Conservation (phyloP, 2,329 filamentous ascomycete genomes). For the Laburnicola sp. region DNA sequence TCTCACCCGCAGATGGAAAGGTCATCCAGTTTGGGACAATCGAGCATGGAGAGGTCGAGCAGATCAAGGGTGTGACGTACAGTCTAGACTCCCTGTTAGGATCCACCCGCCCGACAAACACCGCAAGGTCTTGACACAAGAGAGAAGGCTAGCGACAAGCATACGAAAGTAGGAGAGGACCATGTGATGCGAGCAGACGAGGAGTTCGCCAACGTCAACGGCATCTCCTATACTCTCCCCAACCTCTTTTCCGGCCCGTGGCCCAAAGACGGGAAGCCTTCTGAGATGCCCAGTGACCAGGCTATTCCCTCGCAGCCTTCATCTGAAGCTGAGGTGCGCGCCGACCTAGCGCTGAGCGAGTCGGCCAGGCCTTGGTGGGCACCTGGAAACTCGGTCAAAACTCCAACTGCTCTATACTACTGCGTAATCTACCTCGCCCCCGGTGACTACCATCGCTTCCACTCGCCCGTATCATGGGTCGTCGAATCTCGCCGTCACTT, state of each 20-base stretch:
- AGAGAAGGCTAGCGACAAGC: constrained; percentile 26
- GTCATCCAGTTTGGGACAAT: constrained; percentile 92
- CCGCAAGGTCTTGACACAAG: constrained; percentile 42
- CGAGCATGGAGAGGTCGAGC: constrained; percentile 91
- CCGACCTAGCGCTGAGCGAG: constrained; percentile 75
- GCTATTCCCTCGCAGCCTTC: constrained; percentile 67
- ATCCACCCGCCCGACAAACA: constrained; percentile 45
- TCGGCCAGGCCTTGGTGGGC: constrained; percentile 58
- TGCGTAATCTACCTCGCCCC: constrained; percentile 94
- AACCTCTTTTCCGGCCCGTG: constrained; percentile 76
- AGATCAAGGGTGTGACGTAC: constrained; percentile 99
- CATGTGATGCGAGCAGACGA: constrained; percentile 78
- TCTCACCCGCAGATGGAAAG: constrained; percentile 88
- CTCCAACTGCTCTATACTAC: constrained; percentile 78
- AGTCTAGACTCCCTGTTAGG: constrained; percentile 91
- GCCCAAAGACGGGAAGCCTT: constrained; percentile 47
- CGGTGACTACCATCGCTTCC: constrained; percentile 97
- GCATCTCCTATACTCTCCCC: constrained; percentile 92
- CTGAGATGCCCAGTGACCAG: constrained; percentile 68
- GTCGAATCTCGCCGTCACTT: constrained; percentile 95
- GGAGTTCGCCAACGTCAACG: constrained; percentile 92
- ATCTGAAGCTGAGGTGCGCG: constrained; percentile 82
- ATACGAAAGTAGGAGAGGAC: constrained; percentile 50
- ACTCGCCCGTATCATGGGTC: constrained; percentile 93
- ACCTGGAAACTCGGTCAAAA: constrained; percentile 40